Percentiles rank a stretch among this genome's conserved stretches.
Conservation (phyloP, 2,329 filamentous ascomycete species). For the Ophiostoma angusticollis region DNA sequence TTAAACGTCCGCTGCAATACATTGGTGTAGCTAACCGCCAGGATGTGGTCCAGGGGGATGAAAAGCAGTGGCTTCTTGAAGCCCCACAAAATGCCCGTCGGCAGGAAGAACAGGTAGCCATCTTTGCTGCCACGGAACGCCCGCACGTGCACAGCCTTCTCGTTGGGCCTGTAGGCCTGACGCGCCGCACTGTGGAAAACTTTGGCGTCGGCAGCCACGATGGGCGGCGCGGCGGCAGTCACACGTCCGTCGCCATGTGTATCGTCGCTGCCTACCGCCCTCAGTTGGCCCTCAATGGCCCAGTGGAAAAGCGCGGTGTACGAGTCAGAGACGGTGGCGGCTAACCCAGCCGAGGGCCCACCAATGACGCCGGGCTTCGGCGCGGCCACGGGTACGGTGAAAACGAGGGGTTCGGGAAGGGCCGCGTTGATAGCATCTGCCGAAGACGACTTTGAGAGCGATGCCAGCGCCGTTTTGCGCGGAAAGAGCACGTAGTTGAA, state of each 20-base stretch:
- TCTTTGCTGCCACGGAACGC: constrained; percentile 57
- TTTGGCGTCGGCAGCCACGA: constrained; percentile 39
- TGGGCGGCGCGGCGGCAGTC: no score
- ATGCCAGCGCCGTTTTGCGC: constrained; percentile 35
- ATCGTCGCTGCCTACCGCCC: constrained; percentile 30
- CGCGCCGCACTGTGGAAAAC: constrained; percentile 44
- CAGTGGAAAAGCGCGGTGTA: constrained; percentile 48
- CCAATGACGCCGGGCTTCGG: constrained; percentile 47
- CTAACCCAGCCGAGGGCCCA: constrained; percentile 36
- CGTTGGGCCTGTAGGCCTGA: constrained; percentile 45
- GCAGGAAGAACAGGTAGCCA: constrained; percentile 54
- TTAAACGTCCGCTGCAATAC: constrained; percentile 59
- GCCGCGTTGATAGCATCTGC: constrained; percentile 21
- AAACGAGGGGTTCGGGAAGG: constrained; percentile 45
- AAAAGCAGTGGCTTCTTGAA: constrained; percentile 60
- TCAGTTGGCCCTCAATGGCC: constrained; percentile 41
- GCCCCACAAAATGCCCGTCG: constrained; percentile 54
- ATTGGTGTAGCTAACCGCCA: constrained; percentile 52
- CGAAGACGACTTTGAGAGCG: constrained; percentile 23
- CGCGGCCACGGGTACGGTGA: constrained; percentile 46
- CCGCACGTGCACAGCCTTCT: constrained; percentile 52
- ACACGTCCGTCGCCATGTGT: no score
- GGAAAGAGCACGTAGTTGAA: constrained; percentile 55
- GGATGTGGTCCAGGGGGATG: constrained; percentile 46
- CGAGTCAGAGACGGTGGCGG: constrained; percentile 43